Evolutionary conservation across 768 basidiomycete genomes (phyloP).

Genomic region (Tephrocybe rancida): DNA sequence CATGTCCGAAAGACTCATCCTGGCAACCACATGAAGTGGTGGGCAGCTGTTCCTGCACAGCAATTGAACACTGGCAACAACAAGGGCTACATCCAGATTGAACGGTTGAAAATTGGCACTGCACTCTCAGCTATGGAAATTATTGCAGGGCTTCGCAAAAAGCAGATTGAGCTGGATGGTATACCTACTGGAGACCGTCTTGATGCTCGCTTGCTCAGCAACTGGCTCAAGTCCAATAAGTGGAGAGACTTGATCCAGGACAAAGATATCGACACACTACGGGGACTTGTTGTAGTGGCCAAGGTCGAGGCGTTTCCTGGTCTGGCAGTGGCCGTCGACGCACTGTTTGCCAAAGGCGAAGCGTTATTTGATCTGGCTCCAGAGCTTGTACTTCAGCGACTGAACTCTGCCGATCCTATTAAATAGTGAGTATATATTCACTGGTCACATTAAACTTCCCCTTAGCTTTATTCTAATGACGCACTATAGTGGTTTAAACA

Average conservation of each 20-base stretch:
- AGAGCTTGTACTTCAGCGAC: conserved; percentile 13
- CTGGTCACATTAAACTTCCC: conserved; percentile 2
- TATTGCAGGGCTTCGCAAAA: not conserved
- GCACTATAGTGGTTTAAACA: too few relatives aligned
- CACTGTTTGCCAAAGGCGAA: not conserved
- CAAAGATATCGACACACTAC: not conserved
- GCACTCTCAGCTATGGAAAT: not conserved
- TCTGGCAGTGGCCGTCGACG: not conserved
- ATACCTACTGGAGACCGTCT: not conserved
- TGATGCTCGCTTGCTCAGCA: not conserved
- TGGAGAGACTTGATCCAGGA: conserved; percentile 1
- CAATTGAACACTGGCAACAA: not conserved
- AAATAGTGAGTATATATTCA: conserved; percentile 14
- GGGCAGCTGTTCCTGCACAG: not conserved
- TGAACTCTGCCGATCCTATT: conserved; percentile 13
- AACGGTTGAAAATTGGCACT: not conserved
- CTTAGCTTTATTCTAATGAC: too few relatives aligned
- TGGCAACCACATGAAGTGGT: not conserved
- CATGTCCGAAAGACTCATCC: not conserved
- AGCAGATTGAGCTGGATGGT: not conserved
- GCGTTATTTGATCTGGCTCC: conserved; percentile 11
- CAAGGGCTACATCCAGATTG: not conserved
- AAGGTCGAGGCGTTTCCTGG: not conserved
- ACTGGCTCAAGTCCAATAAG: not conserved
- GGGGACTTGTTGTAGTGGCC: not conserved